These are phyloP conservation scores for Serendipita sp. DNA, from an alignment of 768 basidiomycete genomes.

Conservation along the genomic window DNA sequence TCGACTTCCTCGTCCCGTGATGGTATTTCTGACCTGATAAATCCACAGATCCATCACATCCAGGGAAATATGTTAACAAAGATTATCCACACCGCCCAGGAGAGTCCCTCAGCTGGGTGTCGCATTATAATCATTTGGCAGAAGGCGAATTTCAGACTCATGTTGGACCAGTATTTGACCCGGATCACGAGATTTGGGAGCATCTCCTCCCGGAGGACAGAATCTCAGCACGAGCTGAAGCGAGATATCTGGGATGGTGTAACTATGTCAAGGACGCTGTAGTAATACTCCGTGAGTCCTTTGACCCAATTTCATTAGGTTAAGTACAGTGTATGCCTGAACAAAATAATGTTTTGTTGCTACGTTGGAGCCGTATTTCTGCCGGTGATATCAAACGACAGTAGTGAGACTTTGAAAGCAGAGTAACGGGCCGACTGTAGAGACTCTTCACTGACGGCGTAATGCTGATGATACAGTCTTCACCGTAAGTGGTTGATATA, in stretches of 20 bases:
- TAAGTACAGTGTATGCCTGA: no score
- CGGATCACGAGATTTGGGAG: not conserved
- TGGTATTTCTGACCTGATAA: not conserved
- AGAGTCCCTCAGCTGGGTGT: not conserved
- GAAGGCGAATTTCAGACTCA: not conserved
- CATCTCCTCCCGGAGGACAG: not conserved
- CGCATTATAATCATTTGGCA: not conserved
- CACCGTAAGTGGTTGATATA: no score
- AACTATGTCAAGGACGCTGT: not conserved
- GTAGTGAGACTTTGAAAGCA: no score
- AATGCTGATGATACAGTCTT: no score
- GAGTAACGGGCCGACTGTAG: no score
- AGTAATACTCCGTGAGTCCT: not conserved
- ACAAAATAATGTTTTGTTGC: no score
- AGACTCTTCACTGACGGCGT: no score
- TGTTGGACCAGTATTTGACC: not conserved
- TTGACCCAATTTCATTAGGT: not conserved
- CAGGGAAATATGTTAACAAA: not conserved
- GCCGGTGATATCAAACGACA: no score
- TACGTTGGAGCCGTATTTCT: no score
- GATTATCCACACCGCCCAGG: not conserved
- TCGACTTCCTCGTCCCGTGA: not conserved
- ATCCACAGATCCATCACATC: not conserved
- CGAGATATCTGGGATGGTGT: not conserved
- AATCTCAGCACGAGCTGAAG: not conserved